Evolutionary conservation across 2,329 filamentous ascomycete species (phyloP), one percentile per base, ranked within the genome.

Genomic region (Orbilia brochopaga): DNA sequence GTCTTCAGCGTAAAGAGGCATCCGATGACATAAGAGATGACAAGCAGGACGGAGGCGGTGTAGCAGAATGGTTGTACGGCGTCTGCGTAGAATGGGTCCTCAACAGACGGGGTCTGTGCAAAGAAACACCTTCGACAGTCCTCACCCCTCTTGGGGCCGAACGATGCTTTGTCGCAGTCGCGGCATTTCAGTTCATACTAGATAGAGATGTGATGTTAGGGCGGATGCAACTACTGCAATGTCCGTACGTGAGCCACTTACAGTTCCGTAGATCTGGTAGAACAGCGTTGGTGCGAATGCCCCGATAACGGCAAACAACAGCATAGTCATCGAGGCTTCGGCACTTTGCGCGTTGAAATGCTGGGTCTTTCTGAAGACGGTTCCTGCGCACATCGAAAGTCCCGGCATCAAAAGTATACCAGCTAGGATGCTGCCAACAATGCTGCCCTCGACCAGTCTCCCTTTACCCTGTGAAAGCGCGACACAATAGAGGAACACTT

Each of bases 381-480:
- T 95, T 50, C 94, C 94, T 78, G 97, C 99, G 80, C 94, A 99
- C 94, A 99, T 99, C 66, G 93, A 97, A 35, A 99, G 79, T 1
- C 94, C 94, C 0, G 94, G 94, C 51, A 99, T 83, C 79, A 99
- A 96, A 13, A 99, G 84, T 50, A 99, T 90, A 81, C 94, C 94
- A 2, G 93, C 93, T 79, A 99, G 97, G 73, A 99, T 97, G 79
- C 94, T 99, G 73, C 94, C 94, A 72, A 99, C 91, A 76, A 99
- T 92, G 80, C 92, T 97, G 55, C 94, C 94, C 80, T 99, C 94
- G 1, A 99, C 94, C 32, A 99, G 86, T 77, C 90, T 88, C 1
- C 89, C 89, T 80, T 99, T 99, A 74, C 94, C 94, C 79, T 99
- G 89, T 21, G 88, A 90, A 50, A 99, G 84, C 15, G 94, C 94